Base-by-base conservation (phyloP, 176 grass and related monocot genomes). In the Tuctoria greenei region DNA sequence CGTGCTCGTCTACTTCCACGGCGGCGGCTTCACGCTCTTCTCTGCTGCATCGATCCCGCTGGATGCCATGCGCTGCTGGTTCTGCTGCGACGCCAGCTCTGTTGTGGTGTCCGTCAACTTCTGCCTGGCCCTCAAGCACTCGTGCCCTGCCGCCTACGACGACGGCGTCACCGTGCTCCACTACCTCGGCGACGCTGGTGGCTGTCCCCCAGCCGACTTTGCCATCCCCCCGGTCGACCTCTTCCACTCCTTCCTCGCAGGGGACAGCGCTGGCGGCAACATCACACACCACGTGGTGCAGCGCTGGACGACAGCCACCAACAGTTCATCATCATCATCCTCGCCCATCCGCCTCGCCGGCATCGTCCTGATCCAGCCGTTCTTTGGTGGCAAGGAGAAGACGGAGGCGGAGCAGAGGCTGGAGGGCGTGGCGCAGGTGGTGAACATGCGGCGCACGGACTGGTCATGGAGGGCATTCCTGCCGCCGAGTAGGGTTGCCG, bases 211-310 rank as follows among this genome's bases (percentile, higher is more conserved):
- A 5, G 61, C 31, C 0, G 69, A n/a, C 0, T 42, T 62, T 52
- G 66, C 28, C 72, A n/a, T n/a, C n/a, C n/a, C 43, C 13, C n/a
- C n/a, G n/a, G 64, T 78, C 26, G 83, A 88, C 79, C 83, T 93
- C 46, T 75, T 78, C 59, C 55, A n/a, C 37, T 73, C 73, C 77
- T 93, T 93, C 78, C 76, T 97, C 42, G 81, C 64, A 1, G 90
- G 90, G 2, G 93, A 97, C 71, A 90, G 87, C 64, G 88, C 93
- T 8, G 93, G 93, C 24, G 93, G 87, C 24, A 93, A 84, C 77
- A 88, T 93, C 69, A 64, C 17, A 16, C 90, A 97, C 59, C 93
- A 97, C 74, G 87, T 93, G 38, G 82, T 87, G 4, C 71, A 72
- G 17, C 60, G 87, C 10, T 93, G 90, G 90, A 60, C 87, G 0